phyloP scores from a whole-genome alignment of 768 basidiomycete genomes.

The Amanita phalloides region DNA sequence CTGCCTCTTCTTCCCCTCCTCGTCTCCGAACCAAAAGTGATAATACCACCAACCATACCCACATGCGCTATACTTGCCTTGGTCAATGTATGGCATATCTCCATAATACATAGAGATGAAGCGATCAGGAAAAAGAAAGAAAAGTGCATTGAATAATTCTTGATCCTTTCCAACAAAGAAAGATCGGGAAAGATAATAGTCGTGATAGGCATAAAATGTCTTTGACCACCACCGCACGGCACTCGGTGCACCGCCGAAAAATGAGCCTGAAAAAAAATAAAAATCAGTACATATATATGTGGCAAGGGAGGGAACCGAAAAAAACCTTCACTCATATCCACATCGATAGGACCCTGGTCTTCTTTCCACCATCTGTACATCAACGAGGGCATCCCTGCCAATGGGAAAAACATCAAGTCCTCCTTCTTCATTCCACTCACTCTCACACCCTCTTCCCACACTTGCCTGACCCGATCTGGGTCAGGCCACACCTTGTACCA shows the following conservation, averaged over 20 bases:
- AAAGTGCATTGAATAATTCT: constrained; percentile 36
- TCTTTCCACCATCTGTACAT: constrained; percentile 28
- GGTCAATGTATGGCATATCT: constrained; percentile 12
- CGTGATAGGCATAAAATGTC: constrained; percentile 39
- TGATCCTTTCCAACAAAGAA: constrained; percentile 50
- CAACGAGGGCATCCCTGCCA: constrained; percentile 22
- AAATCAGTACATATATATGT: background rate
- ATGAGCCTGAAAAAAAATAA: constrained; percentile 32
- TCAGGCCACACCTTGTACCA: constrained; percentile 39
- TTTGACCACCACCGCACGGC: constrained; percentile 34
- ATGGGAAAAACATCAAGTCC: constrained; percentile 40
- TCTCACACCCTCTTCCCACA: constrained; percentile 26
- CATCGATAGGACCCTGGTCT: constrained; percentile 38
- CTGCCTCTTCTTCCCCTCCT: constrained; percentile 11
- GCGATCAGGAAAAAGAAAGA: constrained; percentile 33
- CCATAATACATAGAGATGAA: constrained; percentile 28
- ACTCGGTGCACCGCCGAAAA: constrained; percentile 40
- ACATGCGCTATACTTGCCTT: constrained; percentile 27
- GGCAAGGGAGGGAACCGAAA: background rate
- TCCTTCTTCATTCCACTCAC: constrained; percentile 20
- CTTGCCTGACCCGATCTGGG: constrained; percentile 22
- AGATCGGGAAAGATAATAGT: constrained; percentile 34
- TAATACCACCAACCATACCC: constrained; percentile 37
- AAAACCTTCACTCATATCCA: constrained; percentile 41
- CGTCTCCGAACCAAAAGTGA: constrained; percentile 34